Base-by-base conservation (phyloP, 148 eudicot species). In the Chenopodium suecicum region DNA sequence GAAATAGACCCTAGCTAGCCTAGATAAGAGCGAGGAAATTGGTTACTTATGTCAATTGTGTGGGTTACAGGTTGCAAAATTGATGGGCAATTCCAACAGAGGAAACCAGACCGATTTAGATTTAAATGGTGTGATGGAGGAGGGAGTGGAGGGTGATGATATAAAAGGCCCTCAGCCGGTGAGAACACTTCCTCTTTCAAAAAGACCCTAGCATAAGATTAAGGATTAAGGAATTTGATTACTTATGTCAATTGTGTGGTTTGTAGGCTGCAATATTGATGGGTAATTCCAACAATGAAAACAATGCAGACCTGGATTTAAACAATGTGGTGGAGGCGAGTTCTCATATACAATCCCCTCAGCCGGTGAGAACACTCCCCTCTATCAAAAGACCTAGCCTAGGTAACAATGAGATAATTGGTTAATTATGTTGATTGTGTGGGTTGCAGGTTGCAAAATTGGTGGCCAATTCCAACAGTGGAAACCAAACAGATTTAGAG, bases 171-270 rank as follows among this genome's bases (percentile, higher is more conserved):
- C 86, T 25, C 69, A 32, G 32, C 86, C 83, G 8, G 52, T 23
- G 64, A 74, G 5, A 41, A 84, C 86, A 27, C 86, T 84, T 2
- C 64, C 83, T 50, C 78, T 80, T 4, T 37, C 6, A 4, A 37
- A 37, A 37, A 37, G 41, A 37, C 7, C 7, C 41, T 37, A 37
- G 41, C 41, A 7, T 37, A 37, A 37, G 41, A 37, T 7, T 37
- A 5, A 37, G 41, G 41, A 37, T 5, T 37, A 5, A 37, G 41
- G 41, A 37, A 37, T 4, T 37, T 37, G 41, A 7, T 37, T 37
- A 37, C 41, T 37, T 37, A 37, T 37, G 41, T 37, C 41, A 37
- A 37, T 37, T 37, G 6, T 37, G 41, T 37, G 41, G 41, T 37
- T 37, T 37, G 41, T 7, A 37, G 41, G 41, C 41, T 4, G 41